Evolutionary conservation across 2,329 filamentous ascomycete species (phyloP), one percentile per base, ranked within the genome.

Genomic region (Neonectria ditissima): DNA sequence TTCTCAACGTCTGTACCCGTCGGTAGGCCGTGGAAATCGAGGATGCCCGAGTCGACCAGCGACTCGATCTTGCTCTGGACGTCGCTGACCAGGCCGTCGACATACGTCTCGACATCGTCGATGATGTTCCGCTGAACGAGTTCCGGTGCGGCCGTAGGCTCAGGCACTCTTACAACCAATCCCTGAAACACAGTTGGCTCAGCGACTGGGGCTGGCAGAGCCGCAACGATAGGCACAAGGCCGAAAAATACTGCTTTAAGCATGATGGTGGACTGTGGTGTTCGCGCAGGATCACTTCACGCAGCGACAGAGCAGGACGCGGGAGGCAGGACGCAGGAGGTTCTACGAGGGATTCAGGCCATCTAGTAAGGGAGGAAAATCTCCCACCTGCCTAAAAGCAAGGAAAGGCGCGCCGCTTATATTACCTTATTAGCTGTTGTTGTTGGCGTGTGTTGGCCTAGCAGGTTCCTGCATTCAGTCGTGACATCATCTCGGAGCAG

Each of bases 11-110:
- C 79, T 43, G 80, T 80, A 37, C 88, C 89, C 3, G 85, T 89
- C 1, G 91, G 90, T 39, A 93, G 86, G 68, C 85, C 83, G 59
- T 89, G 91, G 80, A 86, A 92, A 60, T 91, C 84, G 1, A 90
- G 87, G 1, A 93, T 82, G 22, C 89, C 89, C 2, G 86, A 88
- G 2, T 86, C 84, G 41, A 91, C 83, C 63, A 87, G 90, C 13
- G 84, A 86, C 13, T 88, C 87, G 37, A 89, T 80, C 24, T 82
- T 81, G 47, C 84, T 85, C 41, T 86, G 87, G 2, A 91, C 73
- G 9, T 77, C 78, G 50, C 79, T 81, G 44, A 87, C 78, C 7
- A 86, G 75, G 48, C 87, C 79, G 55, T 82, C 78, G 65, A 85
- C 79, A 63, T 88, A 82, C 65, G 84, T 83, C 47, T 81, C 80